Evolutionary conservation across 352 stramenopile genomes (phyloP).

Genomic region (Plasmopara muralis): DNA sequence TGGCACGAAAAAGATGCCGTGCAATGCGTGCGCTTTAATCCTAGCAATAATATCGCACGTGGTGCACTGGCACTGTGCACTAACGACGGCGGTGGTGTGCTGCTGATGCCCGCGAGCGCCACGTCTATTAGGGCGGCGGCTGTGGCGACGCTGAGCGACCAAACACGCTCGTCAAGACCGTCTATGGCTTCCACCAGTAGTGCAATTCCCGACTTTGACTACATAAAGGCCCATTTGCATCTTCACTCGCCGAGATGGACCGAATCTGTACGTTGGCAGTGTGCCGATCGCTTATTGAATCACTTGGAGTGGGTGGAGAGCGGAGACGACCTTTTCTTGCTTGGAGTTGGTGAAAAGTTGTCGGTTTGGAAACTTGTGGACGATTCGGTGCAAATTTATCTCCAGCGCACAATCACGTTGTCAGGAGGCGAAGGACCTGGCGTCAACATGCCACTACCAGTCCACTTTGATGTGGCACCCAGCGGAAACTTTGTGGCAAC

Average conservation of each 20-base stretch:
- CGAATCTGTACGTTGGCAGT: conserved; percentile 65
- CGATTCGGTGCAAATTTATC: conserved; percentile 69
- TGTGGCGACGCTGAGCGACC: conserved; percentile 6
- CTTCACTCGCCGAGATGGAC: conserved; percentile 58
- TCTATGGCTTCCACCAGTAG: conserved; percentile 5
- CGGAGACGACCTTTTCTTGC: conserved; percentile 59
- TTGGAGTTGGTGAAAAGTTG: conserved; percentile 63
- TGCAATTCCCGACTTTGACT: conserved; percentile 23
- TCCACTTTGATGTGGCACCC: conserved; percentile 57
- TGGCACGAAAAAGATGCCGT: conserved; percentile 43
- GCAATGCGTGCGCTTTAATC: conserved; percentile 52
- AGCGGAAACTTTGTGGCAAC: conserved; percentile 61
- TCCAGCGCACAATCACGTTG: conserved; percentile 61
- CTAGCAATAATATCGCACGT: conserved; percentile 36
- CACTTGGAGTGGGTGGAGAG: conserved; percentile 72
- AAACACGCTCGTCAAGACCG: neutral
- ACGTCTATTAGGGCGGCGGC: conserved; percentile 20
- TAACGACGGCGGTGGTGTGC: conserved; percentile 51
- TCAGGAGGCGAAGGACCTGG: conserved; percentile 8
- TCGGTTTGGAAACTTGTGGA: conserved; percentile 80
- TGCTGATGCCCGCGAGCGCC: conserved; percentile 46
- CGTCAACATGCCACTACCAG: conserved; percentile 9
- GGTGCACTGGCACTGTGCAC: conserved; percentile 58
- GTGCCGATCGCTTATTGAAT: conserved; percentile 51
- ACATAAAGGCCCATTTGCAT: conserved; percentile 65